Conservation (phyloP, 441 rosid species). For the Populus hybrid region DNA sequence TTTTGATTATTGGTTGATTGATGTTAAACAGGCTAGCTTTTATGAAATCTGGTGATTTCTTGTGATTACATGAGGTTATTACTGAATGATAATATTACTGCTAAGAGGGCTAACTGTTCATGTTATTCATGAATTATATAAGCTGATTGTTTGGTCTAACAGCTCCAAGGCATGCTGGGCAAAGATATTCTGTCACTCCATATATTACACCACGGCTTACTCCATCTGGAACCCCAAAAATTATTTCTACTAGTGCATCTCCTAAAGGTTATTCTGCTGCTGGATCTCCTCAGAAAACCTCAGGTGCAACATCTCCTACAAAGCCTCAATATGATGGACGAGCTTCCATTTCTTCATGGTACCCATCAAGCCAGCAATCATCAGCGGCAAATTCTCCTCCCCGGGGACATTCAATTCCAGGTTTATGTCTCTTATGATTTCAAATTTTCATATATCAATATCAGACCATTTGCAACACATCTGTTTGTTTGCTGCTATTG, state of each 20-base stretch:
- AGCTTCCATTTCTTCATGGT: conserved; percentile 53
- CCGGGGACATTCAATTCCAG: conserved; percentile 59
- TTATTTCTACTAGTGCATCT: conserved; percentile 59
- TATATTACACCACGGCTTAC: conserved; percentile 78
- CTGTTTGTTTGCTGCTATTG: no score
- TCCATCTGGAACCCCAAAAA: conserved; percentile 74
- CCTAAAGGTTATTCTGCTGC: conserved; percentile 69
- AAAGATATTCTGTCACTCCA: conserved; percentile 65
- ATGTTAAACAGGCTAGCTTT: background rate
- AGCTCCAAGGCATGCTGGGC: conserved; percentile 45
- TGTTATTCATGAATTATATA: background rate
- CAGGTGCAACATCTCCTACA: conserved; percentile 69
- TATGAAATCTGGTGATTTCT: background rate
- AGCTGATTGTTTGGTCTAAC: conserved; percentile 23
- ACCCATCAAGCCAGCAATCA: conserved; percentile 80
- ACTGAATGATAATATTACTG: background rate
- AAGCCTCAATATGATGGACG: conserved; percentile 50
- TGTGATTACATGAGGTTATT: conserved; percentile 3
- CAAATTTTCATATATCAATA: background rate
- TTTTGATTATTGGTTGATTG: background rate
- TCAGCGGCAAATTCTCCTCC: conserved; percentile 89
- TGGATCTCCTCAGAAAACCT: conserved; percentile 57
- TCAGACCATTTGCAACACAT: background rate
- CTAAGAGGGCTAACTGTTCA: background rate
- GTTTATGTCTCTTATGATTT: conserved; percentile 27